phyloP scores from a whole-genome alignment of 371 early-diverging fungal species.

The Syncephalastrum sp. region DNA sequence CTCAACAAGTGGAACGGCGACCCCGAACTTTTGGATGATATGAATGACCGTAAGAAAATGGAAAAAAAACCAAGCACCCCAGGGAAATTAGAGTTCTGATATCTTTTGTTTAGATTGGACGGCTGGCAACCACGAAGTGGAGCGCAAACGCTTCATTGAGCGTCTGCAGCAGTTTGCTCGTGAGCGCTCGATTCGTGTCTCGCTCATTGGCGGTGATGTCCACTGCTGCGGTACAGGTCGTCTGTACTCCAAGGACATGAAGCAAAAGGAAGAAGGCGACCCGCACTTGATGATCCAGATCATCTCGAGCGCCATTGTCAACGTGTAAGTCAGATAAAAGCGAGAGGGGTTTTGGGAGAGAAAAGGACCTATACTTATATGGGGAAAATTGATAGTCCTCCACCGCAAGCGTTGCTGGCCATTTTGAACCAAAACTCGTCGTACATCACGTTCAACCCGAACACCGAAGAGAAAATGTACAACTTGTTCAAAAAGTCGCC shows the following conservation, averaged over 20 bases:
- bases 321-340: conserved; percentile 28
- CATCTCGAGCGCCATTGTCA: conserved; percentile 77
- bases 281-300: conserved; percentile 74
- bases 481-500: conserved; percentile 37
- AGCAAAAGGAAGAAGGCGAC: conserved; percentile 56
- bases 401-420: conserved; percentile 39
- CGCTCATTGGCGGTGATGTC: conserved; percentile 81
- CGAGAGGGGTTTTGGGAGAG: too few species aligned
- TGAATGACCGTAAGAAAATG: conserved; percentile 65
- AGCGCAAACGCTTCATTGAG: conserved; percentile 66
- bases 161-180: conserved; percentile 67
- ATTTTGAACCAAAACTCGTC: conserved; percentile 39
- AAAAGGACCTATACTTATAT: neutral
- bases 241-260: conserved; percentile 48
- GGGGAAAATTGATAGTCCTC: conserved; percentile 20
- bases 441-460: conserved; percentile 29
- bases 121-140: conserved; percentile 66
- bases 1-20: conserved; percentile 72
- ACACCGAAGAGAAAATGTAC: conserved; percentile 43
- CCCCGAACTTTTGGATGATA: conserved; percentile 79
- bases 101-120: conserved; percentile 55
- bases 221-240: conserved; percentile 80
- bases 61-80: neutral
- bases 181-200: conserved; percentile 67
- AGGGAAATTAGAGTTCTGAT: neutral